A percentile compares a stretch with the other conserved stretches of the same genome.
These are phyloP conservation scores for Epichloe amarillans DNA, from an alignment of 2,329 filamentous ascomycete genomes.

Conservation along the genomic window DNA sequence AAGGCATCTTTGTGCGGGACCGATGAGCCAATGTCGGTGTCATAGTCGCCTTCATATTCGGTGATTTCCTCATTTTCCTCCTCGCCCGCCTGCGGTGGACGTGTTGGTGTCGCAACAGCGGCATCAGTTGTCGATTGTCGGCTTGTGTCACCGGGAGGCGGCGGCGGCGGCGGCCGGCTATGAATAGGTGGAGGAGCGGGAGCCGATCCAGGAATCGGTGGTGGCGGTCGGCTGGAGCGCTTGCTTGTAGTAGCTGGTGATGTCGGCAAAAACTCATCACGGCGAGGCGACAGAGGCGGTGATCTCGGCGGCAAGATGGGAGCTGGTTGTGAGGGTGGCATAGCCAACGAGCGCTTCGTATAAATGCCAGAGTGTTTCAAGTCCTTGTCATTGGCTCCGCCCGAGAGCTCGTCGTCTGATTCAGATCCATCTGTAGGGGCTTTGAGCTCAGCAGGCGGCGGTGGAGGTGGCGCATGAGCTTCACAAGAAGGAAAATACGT, in stretches of 20 bases:
- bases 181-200: slow-evolving; percentile 35
- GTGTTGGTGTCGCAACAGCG: slow-evolving; percentile 27
- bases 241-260: slow-evolving; percentile 31
- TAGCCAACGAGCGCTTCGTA: slow-evolving; percentile 24
- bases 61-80: slow-evolving; percentile 69
- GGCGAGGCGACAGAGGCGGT: slow-evolving; percentile 22
- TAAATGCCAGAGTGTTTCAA: slow-evolving; percentile 22
- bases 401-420: slow-evolving; percentile 76
- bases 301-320: slow-evolving; percentile 17
- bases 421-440: slow-evolving; percentile 69
- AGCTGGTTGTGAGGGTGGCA: slow-evolving; percentile 26
- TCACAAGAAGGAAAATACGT: slow-evolving; percentile 2
- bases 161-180: slow-evolving; percentile 48
- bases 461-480: slow-evolving; percentile 51
- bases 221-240: slow-evolving; percentile 43
- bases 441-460: slow-evolving; percentile 36
- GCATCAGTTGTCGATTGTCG: slow-evolving; percentile 48
- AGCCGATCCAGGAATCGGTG: slow-evolving; percentile 46
- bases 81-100: slow-evolving; percentile 36
- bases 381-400: slow-evolving; percentile 30
- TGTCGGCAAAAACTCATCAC: slow-evolving; percentile 28
- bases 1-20: slow-evolving; percentile 89
- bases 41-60: slow-evolving; percentile 95
- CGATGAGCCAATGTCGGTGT: slow-evolving; percentile 91
- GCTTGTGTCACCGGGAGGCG: slow-evolving; percentile 30